Conservation (phyloP, 2,329 filamentous ascomycete species). For the Dichotomopilus funicola region DNA sequence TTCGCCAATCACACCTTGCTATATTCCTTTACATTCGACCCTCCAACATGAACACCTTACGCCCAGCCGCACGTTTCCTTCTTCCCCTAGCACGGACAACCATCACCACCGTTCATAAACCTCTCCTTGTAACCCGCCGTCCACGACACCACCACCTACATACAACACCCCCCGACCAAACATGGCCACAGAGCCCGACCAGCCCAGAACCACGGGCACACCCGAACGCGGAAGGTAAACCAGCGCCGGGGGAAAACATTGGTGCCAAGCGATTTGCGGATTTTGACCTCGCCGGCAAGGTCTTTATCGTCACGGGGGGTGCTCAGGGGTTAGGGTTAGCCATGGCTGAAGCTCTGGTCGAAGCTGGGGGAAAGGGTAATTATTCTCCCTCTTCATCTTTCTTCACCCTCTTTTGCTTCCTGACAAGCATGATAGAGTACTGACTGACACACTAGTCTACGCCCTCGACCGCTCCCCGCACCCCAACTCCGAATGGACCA, state of each 20-base stretch:
- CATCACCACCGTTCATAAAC: neutral
- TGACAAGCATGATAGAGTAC: too few species aligned
- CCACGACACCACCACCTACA: neutral
- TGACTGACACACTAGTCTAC: constrained; percentile 41
- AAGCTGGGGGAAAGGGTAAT: constrained; percentile 61
- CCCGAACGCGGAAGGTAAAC: neutral
- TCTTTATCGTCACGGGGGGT: constrained; percentile 69
- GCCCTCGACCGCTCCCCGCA: constrained; percentile 56
- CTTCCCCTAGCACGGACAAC: neutral
- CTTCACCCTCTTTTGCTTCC: neutral
- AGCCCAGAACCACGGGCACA: constrained; percentile 3
- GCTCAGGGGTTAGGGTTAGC: constrained; percentile 71
- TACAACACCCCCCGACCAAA: neutral
- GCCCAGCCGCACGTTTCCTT: too few species aligned
- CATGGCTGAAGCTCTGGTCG: constrained; percentile 70
- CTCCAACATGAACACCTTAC: too few species aligned
- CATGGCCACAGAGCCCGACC: neutral
- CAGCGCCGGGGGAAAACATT: neutral
- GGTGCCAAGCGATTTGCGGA: constrained; percentile 9
- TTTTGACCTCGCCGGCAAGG: constrained; percentile 26
- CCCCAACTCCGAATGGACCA: constrained; percentile 43
- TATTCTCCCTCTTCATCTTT: neutral
- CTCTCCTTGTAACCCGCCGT: neutral
- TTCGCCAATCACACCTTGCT: too few species aligned
- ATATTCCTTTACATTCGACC: too few species aligned